Evolutionary conservation across 306 rosid species (phyloP).

Genomic region (barrel medic (Medicago truncatula)): DNA sequence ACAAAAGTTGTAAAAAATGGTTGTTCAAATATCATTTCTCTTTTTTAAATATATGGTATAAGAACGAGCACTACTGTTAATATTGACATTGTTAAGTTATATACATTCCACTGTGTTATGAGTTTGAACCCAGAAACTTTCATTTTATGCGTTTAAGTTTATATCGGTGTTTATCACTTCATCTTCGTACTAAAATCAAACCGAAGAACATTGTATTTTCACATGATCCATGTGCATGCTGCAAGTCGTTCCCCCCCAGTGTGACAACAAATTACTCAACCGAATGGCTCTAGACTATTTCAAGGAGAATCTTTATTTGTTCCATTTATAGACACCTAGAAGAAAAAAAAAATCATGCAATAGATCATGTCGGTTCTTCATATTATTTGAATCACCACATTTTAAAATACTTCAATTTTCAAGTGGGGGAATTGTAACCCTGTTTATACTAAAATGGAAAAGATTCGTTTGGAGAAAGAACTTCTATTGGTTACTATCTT

Average conservation of each 20-base stretch:
- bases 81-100: no score
- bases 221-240: slow-evolving; percentile 12
- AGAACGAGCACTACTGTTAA: no score
- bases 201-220: background rate
- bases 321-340: background rate
- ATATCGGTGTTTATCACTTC: no score
- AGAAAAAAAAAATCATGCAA: no score
- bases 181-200: no score
- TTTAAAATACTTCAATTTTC: background rate
- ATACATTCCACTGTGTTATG: no score
- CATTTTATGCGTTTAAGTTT: no score
- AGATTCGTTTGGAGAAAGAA: background rate
- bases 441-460: slow-evolving; percentile 30
- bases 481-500: slow-evolving; percentile 1
- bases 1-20: no score
- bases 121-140: no score
- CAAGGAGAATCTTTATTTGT: background rate
- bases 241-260: background rate
- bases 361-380: background rate
- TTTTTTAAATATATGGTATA: no score
- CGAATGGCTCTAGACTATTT: background rate
- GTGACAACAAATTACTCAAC: background rate
- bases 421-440: background rate
- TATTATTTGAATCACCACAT: background rate
- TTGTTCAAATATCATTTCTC: no score